Evolutionary conservation across 2,329 filamentous ascomycete genomes (phyloP), one percentile per base, ranked within the genome.

Genomic region (Acarospora socialis): DNA sequence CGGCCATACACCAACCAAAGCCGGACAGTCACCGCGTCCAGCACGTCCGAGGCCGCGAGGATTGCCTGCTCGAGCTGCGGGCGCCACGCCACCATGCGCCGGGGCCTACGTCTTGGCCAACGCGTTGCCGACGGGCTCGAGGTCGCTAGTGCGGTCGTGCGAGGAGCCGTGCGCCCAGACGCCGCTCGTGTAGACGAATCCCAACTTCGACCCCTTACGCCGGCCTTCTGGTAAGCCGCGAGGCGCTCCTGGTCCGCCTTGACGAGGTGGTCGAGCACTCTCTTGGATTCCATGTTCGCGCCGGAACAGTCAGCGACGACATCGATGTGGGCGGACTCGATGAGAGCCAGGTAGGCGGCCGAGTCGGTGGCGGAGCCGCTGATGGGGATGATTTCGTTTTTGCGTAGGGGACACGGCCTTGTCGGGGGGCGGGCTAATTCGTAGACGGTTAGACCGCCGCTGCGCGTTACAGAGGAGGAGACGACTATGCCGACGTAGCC

Each of bases 111-210:
- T 30, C 10, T 34, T 8, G 28, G 44, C 7, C 33, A 43, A 19
- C 34, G 33, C 25, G 15, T 28, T 23, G 23, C 43, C 54, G 2
- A 52, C 46, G 5, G 47, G 42, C 8, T 43, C 40, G 3, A 53
- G 32, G 30, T 57, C 53, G 29, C 44, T 51, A 12, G 53, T 44
- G 0, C 43, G 37, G 1, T 32, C 31, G 3, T 40, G 21, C 4
- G 42, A 44, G 1, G 47, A 52, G 2, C 55, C 55, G 32, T 58
- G 51, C 2, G 57, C 47, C 54, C 54, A 59, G 1, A 45, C 46
- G 3, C 56, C 54, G 7, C 51, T 56, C 21, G 44, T 45, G 18
- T 56, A 58, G 22, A 58, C 46, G 19, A 50, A 57, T 3, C 51
- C 56, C 2, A 59, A 35, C 36, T 59, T 60, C 9, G 50, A 14